Percentiles rank a stretch among this genome's conserved stretches.
phyloP scores from a whole-genome alignment of 371 early-diverging fungal genomes.

The Sporodiniella umbellata region DNA sequence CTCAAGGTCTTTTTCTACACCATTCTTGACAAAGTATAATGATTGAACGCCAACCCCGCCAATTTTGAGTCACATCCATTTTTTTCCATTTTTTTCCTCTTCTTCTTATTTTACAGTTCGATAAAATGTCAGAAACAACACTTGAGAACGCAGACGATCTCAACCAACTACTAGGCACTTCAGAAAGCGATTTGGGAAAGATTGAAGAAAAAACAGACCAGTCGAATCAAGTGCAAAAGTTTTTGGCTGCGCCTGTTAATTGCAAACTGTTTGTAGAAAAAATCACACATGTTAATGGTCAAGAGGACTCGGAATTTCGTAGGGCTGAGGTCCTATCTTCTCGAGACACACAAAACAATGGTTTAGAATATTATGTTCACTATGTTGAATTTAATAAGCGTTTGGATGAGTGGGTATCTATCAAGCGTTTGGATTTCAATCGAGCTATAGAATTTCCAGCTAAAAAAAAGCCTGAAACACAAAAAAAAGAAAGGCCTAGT shows the following conservation, averaged over 20 bases:
- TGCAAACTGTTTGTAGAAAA: conserved; percentile 81
- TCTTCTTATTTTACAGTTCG: too few relatives aligned
- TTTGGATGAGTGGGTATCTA: conserved; percentile 97
- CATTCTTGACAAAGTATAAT: too few relatives aligned
- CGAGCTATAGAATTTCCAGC: conserved; percentile 73
- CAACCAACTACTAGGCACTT: neutral
- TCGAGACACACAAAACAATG: conserved; percentile 49
- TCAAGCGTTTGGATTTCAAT: conserved; percentile 67
- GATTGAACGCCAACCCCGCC: too few relatives aligned
- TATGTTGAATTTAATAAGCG: conserved; percentile 98
- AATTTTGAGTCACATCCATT: too few relatives aligned
- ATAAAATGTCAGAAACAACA: neutral
- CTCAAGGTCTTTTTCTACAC: too few relatives aligned
- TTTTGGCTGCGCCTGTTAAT: conserved; percentile 34
- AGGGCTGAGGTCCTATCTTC: conserved; percentile 93
- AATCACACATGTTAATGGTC: conserved; percentile 20
- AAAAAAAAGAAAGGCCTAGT: conserved; percentile 42
- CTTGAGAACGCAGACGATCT: neutral
- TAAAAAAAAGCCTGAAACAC: conserved; percentile 44
- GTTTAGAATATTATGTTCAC: conserved; percentile 95
- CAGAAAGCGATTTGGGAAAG: neutral
- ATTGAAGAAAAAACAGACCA: conserved; percentile 2
- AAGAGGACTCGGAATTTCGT: conserved; percentile 61
- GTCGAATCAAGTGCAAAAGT: conserved; percentile 16
- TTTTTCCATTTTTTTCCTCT: too few relatives aligned